phyloP scores from a whole-genome alignment of 2,329 filamentous ascomycete species.

The Fusarium sp. region DNA sequence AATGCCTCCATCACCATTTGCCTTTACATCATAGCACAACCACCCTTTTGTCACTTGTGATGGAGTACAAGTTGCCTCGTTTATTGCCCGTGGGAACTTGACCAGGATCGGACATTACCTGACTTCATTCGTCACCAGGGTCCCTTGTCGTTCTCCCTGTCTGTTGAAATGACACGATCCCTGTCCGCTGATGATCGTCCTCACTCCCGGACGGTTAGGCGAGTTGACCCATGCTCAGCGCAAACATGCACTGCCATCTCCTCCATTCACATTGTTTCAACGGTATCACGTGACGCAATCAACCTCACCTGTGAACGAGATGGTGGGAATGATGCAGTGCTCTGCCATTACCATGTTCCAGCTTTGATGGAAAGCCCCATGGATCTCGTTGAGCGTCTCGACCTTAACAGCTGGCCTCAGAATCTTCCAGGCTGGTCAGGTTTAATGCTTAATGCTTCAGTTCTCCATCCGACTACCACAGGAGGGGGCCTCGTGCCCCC shows the following conservation, averaged over 20 bases:
- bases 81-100: background rate
- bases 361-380: background rate
- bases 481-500: slow-evolving; percentile 9
- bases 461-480: slow-evolving; percentile 1
- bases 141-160: slow-evolving; percentile 9
- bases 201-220: slow-evolving; percentile 26
- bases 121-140: slow-evolving; percentile 1
- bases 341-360: background rate
- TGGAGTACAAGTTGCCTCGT: background rate
- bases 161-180: slow-evolving; percentile 10
- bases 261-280: background rate
- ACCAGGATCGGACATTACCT: slow-evolving; percentile 14
- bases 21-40: background rate
- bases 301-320: background rate
- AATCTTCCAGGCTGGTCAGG: background rate
- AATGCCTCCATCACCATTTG: background rate
- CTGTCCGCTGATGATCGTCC: slow-evolving; percentile 16
- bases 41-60: background rate
- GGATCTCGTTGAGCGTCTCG: background rate
- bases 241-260: slow-evolving; percentile 4
- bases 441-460: background rate
- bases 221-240: slow-evolving; percentile 8
- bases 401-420: background rate
- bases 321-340: slow-evolving; percentile 6
- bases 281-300: slow-evolving; percentile 23